Evolutionary conservation across 179 eudicot genomes (phyloP), one percentile per base, ranked within the genome.

Genomic region (Camellia oleifera): DNA sequence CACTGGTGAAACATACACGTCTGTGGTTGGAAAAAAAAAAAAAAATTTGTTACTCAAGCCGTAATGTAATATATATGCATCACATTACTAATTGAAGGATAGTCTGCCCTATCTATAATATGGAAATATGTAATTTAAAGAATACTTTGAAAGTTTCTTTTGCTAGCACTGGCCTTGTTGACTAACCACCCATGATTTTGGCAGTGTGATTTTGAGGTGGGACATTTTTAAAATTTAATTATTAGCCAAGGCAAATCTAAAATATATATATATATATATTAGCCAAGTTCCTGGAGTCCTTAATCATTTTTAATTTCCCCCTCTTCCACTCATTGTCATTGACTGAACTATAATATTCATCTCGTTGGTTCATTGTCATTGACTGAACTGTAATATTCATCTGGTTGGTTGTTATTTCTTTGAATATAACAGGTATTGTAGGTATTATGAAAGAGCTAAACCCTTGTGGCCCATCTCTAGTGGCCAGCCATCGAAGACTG

Each of bases 381-480:
- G 52, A 23, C 1, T 20, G 65, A 48, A 26, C 44, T 52, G 53
- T 11, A 20, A 53, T 72, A 72, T 52, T 26, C 46, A 23, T 52
- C 17, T 72, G 44, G 8, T 54, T 72, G 64, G 46, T 46, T 26
- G 32, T 26, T 11, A 15, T 45, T 15, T 50, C 17, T 13, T 40
- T 46, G 69, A 4, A 72, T 56, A 18, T 52, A 13, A 77, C 86
- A 92, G 98, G 82, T 93, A 91, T 75, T 89, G 86, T 62, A 86
- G 90, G 70, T 48, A 88, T 4, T 48, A 4, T 79, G 85, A 85
- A 73, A 81, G 77, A 86, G 90, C 97, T 18, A 87, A 84, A 78
- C 94, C 96, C 5, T n/a, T 65, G 44, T 65, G 69, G 69, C 69
- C 69, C 5, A 65, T 65, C 2, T 23, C 69, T 23, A 65, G 69